Base-by-base conservation (phyloP, 371 early-diverging fungal genomes). In the Zychaea mexicana region DNA sequence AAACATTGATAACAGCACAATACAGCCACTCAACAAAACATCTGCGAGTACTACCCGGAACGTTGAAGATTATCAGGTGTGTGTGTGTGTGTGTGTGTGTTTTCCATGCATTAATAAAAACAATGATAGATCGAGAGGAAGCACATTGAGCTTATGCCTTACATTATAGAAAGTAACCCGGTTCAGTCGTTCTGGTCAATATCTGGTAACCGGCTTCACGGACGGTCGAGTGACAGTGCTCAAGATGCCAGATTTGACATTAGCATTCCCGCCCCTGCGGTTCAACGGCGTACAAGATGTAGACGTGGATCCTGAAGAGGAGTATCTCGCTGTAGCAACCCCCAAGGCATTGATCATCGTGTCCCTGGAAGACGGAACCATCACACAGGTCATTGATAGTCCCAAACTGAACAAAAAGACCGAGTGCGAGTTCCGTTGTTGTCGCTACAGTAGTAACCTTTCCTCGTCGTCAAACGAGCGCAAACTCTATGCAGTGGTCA, bases 151-250 rank as follows among this genome's bases (percentile, higher is more conserved):
- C n/a, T n/a, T n/a, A n/a, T n/a, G n/a, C n/a, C n/a, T n/a, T n/a
- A 21, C 12, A 38, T 31, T 32, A 32, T 61, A 84, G 80, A 84
- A 74, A 74, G 76, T 84, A 2, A 77, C 78, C 10, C 77, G 82
- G 6, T 86, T 83, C 59, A 86, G 74, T 62, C 73, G 52, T 21
- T 71, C 76, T 45, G 90, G 90, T 12, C 70, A 69, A 26, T 73
- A 81, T 47, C 67, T 90, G 30, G 85, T 81, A 7, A 81, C 86
- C 24, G 89, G 84, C 24, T 80, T 82, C 45, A 84, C 85, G 1
- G 88, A 90, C 57, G 88, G 88, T 47, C 83, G 73, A 28, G 71
- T 90, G n/a, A 78, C 88, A 0, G 72, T 88, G 17, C 42, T 85
- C 21, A 77, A 72, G 28, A 83, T 84, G 39, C 83, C 85, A 7